These are phyloP conservation scores for Linnemannia schmuckeri DNA, from an alignment of 192 early-diverging fungal genomes.

Conservation along the genomic window DNA sequence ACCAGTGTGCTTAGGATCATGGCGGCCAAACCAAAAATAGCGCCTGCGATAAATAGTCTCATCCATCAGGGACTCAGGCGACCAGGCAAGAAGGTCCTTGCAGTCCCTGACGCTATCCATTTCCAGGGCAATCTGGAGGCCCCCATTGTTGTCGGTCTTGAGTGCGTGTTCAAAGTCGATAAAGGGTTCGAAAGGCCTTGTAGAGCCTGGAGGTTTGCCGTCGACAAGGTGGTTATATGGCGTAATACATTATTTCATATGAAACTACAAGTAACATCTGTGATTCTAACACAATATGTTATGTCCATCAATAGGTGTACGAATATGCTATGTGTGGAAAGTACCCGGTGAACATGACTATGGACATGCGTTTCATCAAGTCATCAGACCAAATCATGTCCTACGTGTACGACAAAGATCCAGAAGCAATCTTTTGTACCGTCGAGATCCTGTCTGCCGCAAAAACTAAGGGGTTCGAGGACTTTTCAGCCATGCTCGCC, in stretches of 20 bases:
- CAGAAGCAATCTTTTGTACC: constrained; percentile 41
- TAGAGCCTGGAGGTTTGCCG: neutral
- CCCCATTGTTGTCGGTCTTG: neutral
- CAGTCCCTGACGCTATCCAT: constrained; percentile 20
- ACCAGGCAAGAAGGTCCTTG: neutral
- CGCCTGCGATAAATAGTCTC: constrained; percentile 1
- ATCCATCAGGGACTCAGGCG: constrained; percentile 7
- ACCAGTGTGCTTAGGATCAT: constrained; percentile 6
- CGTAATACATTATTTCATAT: neutral
- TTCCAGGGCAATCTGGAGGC: neutral
- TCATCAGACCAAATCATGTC: constrained; percentile 29
- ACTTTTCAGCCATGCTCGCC: constrained; percentile 45
- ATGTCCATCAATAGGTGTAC: constrained; percentile 33
- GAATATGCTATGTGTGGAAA: constrained; percentile 1
- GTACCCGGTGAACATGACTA: constrained; percentile 7
- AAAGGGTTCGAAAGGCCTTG: neutral
- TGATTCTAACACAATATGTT: constrained; percentile 13
- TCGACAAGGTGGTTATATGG: neutral
- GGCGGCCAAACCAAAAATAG: neutral
- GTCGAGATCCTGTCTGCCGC: constrained; percentile 36
- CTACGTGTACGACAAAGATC: constrained; percentile 43
- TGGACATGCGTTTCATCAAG: constrained; percentile 56
- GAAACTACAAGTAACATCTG: constrained; percentile 15
- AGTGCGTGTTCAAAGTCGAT: neutral
- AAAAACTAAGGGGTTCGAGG: constrained; percentile 26